Percentiles rank a stretch among this genome's conserved stretches.
Conservation (phyloP, 257 asterid species). For the Solanum ossicruentum region DNA sequence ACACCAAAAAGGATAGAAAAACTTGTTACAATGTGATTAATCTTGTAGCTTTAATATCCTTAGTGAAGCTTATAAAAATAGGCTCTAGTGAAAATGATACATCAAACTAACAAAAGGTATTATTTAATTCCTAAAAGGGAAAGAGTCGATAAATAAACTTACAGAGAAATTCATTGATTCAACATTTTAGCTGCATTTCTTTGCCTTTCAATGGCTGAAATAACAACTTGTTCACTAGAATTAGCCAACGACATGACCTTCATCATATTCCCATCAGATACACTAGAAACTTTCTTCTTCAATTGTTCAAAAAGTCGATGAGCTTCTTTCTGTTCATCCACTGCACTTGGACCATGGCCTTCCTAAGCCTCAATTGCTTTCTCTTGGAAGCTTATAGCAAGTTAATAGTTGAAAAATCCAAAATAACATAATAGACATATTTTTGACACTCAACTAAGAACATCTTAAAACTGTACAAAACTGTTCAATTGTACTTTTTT, state of each 20-base stretch:
- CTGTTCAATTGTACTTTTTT: background rate
- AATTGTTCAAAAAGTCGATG: conserved; percentile 41
- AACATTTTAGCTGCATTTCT: background rate
- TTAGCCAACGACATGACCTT: conserved; percentile 36
- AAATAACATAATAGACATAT: background rate
- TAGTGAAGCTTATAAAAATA: background rate
- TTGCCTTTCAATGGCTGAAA: conserved; percentile 10
- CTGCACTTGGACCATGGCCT: conserved; percentile 62
- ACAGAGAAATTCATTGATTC: background rate
- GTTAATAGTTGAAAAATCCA: conserved; percentile 48
- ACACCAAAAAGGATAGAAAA: background rate
- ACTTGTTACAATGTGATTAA: background rate
- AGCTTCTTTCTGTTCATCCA: conserved; percentile 72
- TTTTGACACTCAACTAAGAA: background rate
- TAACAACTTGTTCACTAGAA: conserved; percentile 7
- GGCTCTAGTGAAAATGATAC: background rate
- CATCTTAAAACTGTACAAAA: background rate
- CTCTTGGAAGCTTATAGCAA: conserved; percentile 75
- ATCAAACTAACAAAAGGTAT: background rate
- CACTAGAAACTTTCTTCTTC: conserved; percentile 35
- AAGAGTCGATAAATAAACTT: background rate
- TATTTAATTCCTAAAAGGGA: background rate
- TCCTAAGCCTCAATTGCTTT: conserved; percentile 76
- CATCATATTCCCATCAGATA: conserved; percentile 25
- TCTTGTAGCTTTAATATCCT: background rate